Evolutionary conservation across 1,284 basidiomycete genomes (phyloP).

Genomic region (Porogramme epimiltina): DNA sequence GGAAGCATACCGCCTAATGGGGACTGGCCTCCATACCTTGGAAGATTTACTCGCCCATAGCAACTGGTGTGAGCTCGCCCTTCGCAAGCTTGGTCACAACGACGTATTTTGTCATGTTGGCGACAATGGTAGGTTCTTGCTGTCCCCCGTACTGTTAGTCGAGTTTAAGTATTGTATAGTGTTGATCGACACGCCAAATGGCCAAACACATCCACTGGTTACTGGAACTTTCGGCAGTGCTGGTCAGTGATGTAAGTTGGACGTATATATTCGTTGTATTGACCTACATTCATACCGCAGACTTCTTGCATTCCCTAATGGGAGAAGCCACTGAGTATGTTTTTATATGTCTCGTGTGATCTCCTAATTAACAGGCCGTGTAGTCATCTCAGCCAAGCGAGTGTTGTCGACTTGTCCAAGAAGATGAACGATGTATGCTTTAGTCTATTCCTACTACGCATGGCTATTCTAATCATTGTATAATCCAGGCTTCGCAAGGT

Average conservation of each 20-base stretch:
- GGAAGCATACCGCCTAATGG: constrained; percentile 74
- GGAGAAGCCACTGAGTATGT: constrained; percentile 48
- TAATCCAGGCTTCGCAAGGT: constrained; percentile 34
- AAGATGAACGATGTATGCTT: constrained; percentile 60
- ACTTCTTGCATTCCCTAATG: constrained; percentile 74
- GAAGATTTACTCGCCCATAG: constrained; percentile 83
- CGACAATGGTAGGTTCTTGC: constrained; percentile 52
- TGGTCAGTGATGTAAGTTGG: constrained; percentile 9
- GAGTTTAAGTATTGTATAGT: constrained; percentile 34
- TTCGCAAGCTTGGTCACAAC: constrained; percentile 72
- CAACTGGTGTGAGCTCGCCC: constrained; percentile 76
- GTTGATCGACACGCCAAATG: constrained; percentile 69
- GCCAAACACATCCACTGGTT: constrained; percentile 75
- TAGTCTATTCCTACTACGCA: no score
- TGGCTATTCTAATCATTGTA: no score
- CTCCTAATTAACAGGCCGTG: not conserved
- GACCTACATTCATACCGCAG: constrained; percentile 41
- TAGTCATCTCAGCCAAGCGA: constrained; percentile 68
- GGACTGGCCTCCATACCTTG: constrained; percentile 71
- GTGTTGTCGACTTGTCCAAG: constrained; percentile 77
- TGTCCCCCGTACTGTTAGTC: not conserved
- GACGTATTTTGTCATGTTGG: constrained; percentile 88
- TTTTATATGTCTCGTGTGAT: not conserved
- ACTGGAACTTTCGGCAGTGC: constrained; percentile 76
- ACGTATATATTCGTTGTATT: not conserved